Base-by-base conservation (phyloP, 2,329 filamentous ascomycete genomes). In the Scedosporium boydii region DNA sequence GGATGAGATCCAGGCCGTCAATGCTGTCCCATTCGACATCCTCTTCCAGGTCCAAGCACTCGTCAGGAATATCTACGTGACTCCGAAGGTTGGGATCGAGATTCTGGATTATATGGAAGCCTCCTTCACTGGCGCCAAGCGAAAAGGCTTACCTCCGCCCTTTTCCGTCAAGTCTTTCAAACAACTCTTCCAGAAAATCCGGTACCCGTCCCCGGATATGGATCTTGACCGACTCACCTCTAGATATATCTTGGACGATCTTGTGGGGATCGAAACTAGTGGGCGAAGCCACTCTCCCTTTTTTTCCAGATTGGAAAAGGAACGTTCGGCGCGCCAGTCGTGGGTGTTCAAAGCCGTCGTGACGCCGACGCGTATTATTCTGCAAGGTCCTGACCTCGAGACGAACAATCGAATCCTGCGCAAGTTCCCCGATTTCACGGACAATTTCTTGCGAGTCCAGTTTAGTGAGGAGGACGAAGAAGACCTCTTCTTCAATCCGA, bases 391-490 rank as follows among this genome's bases (percentile, higher is more conserved):
- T 0, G 85, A 87, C 59, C 75, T 82, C 0, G 89, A 91, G 69
- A 82, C 82, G 6, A 87, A 84, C 63, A 92, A 92, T 68, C 79
- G 88, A 4, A 83, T 93, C 3, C 75, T 93, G 16, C 82, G 89
- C n/a, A 83, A 84, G 65, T 90, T 86, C 65, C 71, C 79, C 0
- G 68, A 80, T 0, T 77, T 86, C 62, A 80, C 80, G 1, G 83
- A 89, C 56, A 79, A 81, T 66, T 92, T 92, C 66, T 69, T 90
- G 0, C 82, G 90, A 0, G 88, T 93, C 0, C 81, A 85, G 6
- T 92, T 95, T 67, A 80, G 80, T 34, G 90, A 95, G 57, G 90
- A 96, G 69, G 83, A 89, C 68, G 87, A 87, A 0, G 78, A 85
- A 26, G 80, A 83, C 18, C 70, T 95, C 0, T 78, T 76, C 18